Evolutionary conservation across 768 basidiomycete species (phyloP).

Genomic region (Gymnopilus junonius): DNA sequence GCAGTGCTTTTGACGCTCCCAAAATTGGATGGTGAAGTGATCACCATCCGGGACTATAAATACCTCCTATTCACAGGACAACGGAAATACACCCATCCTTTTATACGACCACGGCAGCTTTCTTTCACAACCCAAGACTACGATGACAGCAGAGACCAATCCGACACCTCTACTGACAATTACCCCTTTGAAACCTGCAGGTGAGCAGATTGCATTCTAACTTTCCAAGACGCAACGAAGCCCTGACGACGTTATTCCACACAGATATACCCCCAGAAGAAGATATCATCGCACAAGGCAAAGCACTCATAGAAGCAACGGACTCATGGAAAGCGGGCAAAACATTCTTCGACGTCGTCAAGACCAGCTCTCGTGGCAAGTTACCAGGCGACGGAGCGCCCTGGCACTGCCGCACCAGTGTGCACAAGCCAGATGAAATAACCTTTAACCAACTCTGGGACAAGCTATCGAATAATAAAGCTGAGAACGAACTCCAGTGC

Average conservation of each 20-base stretch:
- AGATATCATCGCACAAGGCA: constrained; percentile 54
- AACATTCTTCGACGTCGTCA: constrained; percentile 54
- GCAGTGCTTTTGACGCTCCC: background rate
- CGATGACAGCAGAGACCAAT: constrained; percentile 25
- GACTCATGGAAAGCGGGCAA: constrained; percentile 72
- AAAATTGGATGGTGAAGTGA: background rate
- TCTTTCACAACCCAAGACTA: constrained; percentile 22
- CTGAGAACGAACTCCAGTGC: constrained; percentile 71
- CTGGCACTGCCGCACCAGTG: constrained; percentile 74
- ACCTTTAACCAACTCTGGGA: constrained; percentile 79
- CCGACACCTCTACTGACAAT: constrained; percentile 29
- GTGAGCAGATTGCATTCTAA: constrained; percentile 18
- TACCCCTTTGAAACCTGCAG: constrained; percentile 30
- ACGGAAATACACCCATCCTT: constrained; percentile 4
- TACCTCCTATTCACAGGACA: constrained; percentile 23
- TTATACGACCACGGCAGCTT: constrained; percentile 3
- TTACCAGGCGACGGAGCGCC: constrained; percentile 56
- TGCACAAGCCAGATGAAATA: constrained; percentile 65
- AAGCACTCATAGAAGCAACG: constrained; percentile 59
- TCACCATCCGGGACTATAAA: constrained; percentile 9
- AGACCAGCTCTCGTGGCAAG: constrained; percentile 58
- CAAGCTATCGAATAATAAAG: constrained; percentile 67
- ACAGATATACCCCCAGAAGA: constrained; percentile 69
- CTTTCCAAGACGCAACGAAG: too few species aligned
- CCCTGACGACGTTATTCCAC: background rate